Evolutionary conservation across 2,329 filamentous ascomycete species (phyloP), one percentile per base, ranked within the genome.

Genomic region (Pestalotiopsis sp.): DNA sequence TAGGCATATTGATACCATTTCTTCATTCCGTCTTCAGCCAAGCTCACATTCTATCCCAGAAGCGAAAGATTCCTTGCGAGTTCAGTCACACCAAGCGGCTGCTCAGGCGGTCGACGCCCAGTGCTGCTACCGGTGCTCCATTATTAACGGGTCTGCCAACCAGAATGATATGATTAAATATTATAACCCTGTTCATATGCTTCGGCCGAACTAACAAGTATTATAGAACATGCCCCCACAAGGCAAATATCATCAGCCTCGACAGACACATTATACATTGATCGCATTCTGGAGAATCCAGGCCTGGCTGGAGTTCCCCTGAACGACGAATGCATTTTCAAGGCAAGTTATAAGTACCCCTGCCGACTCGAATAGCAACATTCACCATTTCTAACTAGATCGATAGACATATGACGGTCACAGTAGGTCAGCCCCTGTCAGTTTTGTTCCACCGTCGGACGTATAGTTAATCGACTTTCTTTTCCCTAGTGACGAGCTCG

Each of bases 1-100:
- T 66, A 58, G 12, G 64, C 13, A 9, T 14, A 6, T 7, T 62
- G 59, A 11, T 27, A 14, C 14, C 9, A 31, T 41, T n/a, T 39
- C 38, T 20, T 31, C 36, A 9, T 27, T 4, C 14, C 6, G 20
- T 31, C 17, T 9, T 2, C 45, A 36, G 7, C 9, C 31, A 41
- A 41, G 27, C 59, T 65, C 14, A 65, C 2, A 45, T 1, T 23
- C 3, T 2, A 36, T 27, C 12, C 12, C 25, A 66, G 64, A 66
- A 66, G 36, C 41, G 64, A 41, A 56, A 66, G 25, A 66, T 57
- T 39, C 25, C 41, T 7, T 66, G 64, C 25, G 41, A 66, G 14
- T 66, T 66, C 45, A 66, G 64, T 27, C n/a, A 66, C 25, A 66
- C 64, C 41, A 66, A 66, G n/a, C 64, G 64, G 25, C n/a, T 66